Conservation (phyloP, 192 early-diverging fungal species). For the Podila clonocystis region DNA sequence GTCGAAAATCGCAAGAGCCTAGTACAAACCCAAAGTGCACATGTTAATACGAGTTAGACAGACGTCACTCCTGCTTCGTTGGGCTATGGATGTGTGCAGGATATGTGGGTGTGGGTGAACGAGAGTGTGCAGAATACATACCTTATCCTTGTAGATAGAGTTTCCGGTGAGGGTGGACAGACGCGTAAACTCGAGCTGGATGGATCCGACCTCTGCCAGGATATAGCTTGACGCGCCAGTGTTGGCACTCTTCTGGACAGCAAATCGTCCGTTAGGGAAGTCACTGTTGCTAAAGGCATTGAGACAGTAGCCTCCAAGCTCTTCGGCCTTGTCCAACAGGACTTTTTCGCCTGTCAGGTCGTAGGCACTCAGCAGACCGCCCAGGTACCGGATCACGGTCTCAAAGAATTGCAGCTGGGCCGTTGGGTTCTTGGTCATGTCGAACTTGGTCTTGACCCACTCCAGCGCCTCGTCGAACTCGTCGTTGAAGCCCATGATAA, state of each 20-base stretch:
- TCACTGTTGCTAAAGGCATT: slow-evolving; percentile 66
- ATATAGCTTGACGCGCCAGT: slow-evolving; percentile 18
- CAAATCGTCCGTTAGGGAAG: slow-evolving; percentile 19
- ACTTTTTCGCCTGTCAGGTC: slow-evolving; percentile 79
- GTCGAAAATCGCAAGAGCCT: slow-evolving; percentile 32
- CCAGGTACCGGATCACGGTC: slow-evolving; percentile 79
- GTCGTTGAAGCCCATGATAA: slow-evolving; percentile 82
- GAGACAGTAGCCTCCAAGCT: slow-evolving; percentile 73
- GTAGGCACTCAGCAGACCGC: slow-evolving; percentile 85
- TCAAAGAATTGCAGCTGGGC: slow-evolving; percentile 80
- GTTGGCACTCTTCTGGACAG: slow-evolving; percentile 21
- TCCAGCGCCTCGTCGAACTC: slow-evolving; percentile 82
- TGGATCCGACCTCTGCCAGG: slow-evolving; percentile 78
- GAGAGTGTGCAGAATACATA: slow-evolving; percentile 21
- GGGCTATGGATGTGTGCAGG: no score
- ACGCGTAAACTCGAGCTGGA: slow-evolving; percentile 87
- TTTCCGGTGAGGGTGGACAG: slow-evolving; percentile 83
- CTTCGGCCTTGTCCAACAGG: slow-evolving; percentile 74
- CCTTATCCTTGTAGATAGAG: slow-evolving; percentile 68
- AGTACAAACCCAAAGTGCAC: background rate
- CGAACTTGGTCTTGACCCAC: slow-evolving; percentile 64
- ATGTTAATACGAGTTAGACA: background rate
- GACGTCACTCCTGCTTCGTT: no score
- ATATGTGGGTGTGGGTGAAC: background rate
- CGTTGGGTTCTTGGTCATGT: slow-evolving; percentile 58